phyloP scores from a whole-genome alignment of 179 eudicot species.

The Heliamphora pulchella region DNA sequence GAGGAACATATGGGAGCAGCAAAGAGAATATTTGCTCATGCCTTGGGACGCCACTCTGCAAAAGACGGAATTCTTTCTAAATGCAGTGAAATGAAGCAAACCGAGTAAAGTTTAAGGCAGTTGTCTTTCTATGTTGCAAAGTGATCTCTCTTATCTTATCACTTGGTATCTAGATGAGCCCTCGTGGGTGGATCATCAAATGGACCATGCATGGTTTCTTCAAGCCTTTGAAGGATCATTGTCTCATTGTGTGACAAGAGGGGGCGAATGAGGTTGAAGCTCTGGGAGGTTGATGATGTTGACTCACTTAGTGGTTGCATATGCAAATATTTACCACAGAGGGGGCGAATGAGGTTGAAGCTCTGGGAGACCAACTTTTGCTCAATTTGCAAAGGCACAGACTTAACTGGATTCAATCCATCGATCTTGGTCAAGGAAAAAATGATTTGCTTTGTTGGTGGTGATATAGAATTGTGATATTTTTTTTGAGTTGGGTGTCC shows the following conservation, averaged over 20 bases:
- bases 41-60: constrained; percentile 48
- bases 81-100: constrained; percentile 16
- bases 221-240: background rate
- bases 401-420: constrained; percentile 4
- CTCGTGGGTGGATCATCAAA: constrained; percentile 2
- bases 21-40: constrained; percentile 85
- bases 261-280: no score
- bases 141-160: background rate
- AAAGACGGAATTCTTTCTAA: constrained; percentile 29
- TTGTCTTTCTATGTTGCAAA: background rate
- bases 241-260: background rate
- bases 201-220: background rate
- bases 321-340: no score
- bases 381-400: background rate
- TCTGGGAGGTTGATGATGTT: background rate
- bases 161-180: constrained; percentile 6
- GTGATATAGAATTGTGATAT: background rate
- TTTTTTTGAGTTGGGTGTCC: background rate
- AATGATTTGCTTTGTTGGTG: background rate
- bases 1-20: constrained; percentile 86
- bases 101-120: background rate
- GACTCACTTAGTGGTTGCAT: background rate
- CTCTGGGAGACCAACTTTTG: background rate
- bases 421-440: background rate
- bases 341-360: background rate